Percentiles rank a stretch among this genome's conserved stretches.
phyloP scores from a whole-genome alignment of 306 rosid genomes.

The Senna tora region DNA sequence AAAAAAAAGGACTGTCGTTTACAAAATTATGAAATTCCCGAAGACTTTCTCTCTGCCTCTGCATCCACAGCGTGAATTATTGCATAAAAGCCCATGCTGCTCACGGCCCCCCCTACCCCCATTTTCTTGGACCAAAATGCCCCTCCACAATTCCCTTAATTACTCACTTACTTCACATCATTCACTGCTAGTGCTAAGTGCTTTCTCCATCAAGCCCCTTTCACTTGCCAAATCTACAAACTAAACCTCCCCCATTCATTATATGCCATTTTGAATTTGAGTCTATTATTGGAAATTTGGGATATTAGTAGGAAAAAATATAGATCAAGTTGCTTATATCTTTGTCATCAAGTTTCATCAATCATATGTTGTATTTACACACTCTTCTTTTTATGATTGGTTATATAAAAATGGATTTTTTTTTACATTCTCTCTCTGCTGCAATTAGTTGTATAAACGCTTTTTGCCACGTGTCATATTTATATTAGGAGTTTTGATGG shows the following conservation, averaged over 20 bases:
- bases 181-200: no score
- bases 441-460: no score
- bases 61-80: conserved; percentile 35
- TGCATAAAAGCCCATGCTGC: conserved; percentile 38
- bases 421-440: no score
- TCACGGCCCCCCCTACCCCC: conserved; percentile 31
- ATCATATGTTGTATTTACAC: no score
- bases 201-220: conserved; percentile 1
- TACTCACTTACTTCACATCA: conserved; percentile 28
- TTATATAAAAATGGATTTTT: no score
- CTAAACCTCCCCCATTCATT: neutral
- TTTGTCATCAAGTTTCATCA: no score
- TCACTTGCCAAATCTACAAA: neutral
- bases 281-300: neutral
- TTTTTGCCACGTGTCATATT: no score
- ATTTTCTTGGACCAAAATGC: conserved; percentile 8
- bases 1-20: conserved; percentile 21
- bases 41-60: conserved; percentile 1
- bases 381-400: no score
- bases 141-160: conserved; percentile 30
- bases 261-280: neutral
- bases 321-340: no score
- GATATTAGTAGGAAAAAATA: no score
- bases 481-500: no score
- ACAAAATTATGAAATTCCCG: conserved; percentile 25